phyloP scores from a whole-genome alignment of 2,329 filamentous ascomycete genomes.

The Aspergillus sp. region DNA sequence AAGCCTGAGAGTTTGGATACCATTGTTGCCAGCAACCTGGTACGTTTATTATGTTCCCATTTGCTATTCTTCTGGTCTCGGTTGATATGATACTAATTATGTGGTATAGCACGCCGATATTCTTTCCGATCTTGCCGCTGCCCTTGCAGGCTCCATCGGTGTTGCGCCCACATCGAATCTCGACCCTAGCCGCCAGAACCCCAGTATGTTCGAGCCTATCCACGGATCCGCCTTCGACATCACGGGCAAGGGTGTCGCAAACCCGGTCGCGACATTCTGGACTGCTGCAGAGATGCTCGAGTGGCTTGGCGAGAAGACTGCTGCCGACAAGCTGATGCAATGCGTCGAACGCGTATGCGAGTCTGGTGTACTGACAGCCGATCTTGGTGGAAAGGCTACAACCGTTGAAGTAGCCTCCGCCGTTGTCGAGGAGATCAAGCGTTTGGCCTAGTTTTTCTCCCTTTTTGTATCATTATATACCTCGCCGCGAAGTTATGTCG shows the following conservation, averaged over 20 bases:
- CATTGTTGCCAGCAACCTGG: constrained; percentile 63
- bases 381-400: constrained; percentile 58
- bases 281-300: constrained; percentile 67
- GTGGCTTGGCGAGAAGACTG: constrained; percentile 61
- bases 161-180: constrained; percentile 71
- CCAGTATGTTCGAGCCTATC: constrained; percentile 64
- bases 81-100: background rate
- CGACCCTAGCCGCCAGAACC: constrained; percentile 61
- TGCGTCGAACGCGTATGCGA: constrained; percentile 63
- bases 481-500: background rate
- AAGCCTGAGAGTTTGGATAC: constrained; percentile 62
- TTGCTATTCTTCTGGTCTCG: background rate
- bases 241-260: constrained; percentile 60
- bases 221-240: constrained; percentile 67
- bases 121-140: constrained; percentile 68
- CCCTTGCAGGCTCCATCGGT: constrained; percentile 68
- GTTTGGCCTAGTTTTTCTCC: constrained; percentile 28
- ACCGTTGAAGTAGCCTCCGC: constrained; percentile 62
- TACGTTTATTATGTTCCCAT: constrained; percentile 15
- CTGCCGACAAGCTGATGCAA: constrained; percentile 58
- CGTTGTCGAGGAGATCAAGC: constrained; percentile 53
- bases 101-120: constrained; percentile 57
- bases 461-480: background rate
- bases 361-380: constrained; percentile 55
- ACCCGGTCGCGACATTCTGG: constrained; percentile 68